Evolutionary conservation across 148 eudicot genomes (phyloP).

Genomic region (Suaeda aralocaspica): DNA sequence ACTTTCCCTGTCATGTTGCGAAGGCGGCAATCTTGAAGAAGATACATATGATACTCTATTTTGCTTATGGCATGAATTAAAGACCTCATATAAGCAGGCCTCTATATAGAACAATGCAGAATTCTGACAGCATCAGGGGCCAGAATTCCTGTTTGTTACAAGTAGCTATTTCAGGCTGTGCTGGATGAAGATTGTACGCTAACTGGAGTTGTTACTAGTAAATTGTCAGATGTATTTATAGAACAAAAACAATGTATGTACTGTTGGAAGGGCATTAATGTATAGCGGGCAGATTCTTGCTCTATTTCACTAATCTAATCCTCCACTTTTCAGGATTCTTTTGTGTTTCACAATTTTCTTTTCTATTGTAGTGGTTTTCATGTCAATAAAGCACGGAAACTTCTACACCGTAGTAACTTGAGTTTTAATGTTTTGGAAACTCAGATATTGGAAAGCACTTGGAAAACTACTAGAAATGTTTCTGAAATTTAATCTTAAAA

Average conservation of each 20-base stretch:
- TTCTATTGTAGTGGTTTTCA: too few species aligned
- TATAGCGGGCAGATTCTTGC: slow-evolving; percentile 1
- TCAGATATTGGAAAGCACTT: too few species aligned
- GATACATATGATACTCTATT: slow-evolving; percentile 68
- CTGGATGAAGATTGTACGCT: not conserved
- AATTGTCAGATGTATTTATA: too few species aligned
- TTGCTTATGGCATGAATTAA: slow-evolving; percentile 91
- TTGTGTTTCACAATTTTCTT: not conserved
- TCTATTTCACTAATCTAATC: not conserved
- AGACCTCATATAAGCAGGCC: slow-evolving; percentile 30
- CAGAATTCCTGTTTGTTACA: not conserved
- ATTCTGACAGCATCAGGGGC: not conserved
- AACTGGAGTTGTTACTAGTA: not conserved
- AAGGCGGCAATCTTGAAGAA: slow-evolving; percentile 34
- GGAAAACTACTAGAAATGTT: too few species aligned
- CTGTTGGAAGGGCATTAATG: not conserved
- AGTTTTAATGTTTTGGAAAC: too few species aligned
- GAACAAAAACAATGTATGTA: not conserved
- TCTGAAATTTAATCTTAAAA: too few species aligned
- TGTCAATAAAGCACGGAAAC: too few species aligned
- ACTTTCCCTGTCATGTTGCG: slow-evolving; percentile 33
- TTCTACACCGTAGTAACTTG: too few species aligned
- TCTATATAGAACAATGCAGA: not conserved
- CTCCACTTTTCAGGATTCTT: not conserved
- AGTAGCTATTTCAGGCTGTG: not conserved